Base-by-base conservation (phyloP, 805 yeast genomes). In the Jamesozyma jinghongensis region DNA sequence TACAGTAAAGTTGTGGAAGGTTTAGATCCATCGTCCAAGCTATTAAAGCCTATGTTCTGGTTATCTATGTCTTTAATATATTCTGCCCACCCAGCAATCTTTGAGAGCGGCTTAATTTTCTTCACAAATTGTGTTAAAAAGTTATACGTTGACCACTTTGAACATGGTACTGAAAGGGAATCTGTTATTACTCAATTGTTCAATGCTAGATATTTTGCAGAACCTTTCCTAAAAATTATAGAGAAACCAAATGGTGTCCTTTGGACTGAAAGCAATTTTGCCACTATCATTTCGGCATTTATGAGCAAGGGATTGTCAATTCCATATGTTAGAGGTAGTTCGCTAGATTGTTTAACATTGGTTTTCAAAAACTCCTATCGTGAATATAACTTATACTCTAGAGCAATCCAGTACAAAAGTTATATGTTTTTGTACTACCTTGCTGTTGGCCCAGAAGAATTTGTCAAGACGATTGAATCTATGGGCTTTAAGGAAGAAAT, bases 261-360 rank as follows among this genome's bases (percentile, higher is more conserved):
- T 8, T 57, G 79, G 41, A 62, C 65, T 1, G 56, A 54, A 26
- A 62, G 62, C 2, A 78, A 74, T 51, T 70, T 80, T 47, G 77
- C 79, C 41, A 66, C 69, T 22, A 65, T 75, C 16, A 54, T 81
- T 28, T 56, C 75, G 25, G 63, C 66, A 34, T 52, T 72, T 17
- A 59, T 75, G 16, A 64, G 74, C 3, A 77, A 73, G 51, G 90
- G 88, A 0, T 57, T 81, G 32, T 70, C 73, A 29, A 59, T 75
- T 7, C 76, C 85, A 6, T 77, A 73, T 41, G 66, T 79, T 17
- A 73, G 71, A 42, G 70, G 68, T 8, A 61, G 68, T 2, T 71
- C 84, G 0, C 52, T 74, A 27, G 62, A 60, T 1, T 65, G 74
- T 19, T 51, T 80, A 49, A 65, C 63, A 37, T 52, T 59, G 0